Percentiles rank a stretch among this genome's conserved stretches.
Evolutionary conservation across 1,139 yeast genomes (phyloP).

Genomic region (Hansenula sp.): DNA sequence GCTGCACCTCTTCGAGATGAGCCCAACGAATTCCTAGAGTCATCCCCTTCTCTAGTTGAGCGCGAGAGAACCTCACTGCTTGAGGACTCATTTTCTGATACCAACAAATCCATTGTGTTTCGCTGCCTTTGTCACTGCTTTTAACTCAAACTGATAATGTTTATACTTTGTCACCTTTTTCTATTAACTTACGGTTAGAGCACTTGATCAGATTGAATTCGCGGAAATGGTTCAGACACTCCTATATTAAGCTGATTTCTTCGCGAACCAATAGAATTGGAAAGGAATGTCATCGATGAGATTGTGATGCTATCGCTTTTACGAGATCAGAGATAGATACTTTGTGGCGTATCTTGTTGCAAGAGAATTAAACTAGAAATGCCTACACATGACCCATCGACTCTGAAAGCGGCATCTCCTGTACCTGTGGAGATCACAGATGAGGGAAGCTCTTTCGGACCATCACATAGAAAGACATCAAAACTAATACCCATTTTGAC

Average conservation of each 20-base stretch:
- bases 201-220: too few relatives aligned
- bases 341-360: too few relatives aligned
- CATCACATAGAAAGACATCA: background rate
- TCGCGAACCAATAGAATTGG: background rate
- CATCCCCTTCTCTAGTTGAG: too few relatives aligned
- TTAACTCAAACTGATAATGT: too few relatives aligned
- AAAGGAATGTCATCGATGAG: constrained; percentile 1
- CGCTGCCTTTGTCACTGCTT: too few relatives aligned
- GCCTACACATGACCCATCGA: background rate
- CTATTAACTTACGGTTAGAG: background rate
- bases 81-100: constrained; percentile 3
- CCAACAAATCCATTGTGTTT: background rate
- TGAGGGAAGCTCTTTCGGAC: background rate
- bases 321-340: too few relatives aligned
- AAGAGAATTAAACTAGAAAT: background rate
- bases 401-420: background rate
- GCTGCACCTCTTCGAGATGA: background rate
- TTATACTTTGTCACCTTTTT: constrained; percentile 1
- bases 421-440: background rate
- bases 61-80: background rate
- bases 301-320: too few relatives aligned
- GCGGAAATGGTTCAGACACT: background rate
- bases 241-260: background rate
- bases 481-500: background rate
- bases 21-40: too few relatives aligned